Evolutionary conservation across 768 basidiomycete species (phyloP).

Genomic region (Boletus rubescentipes): DNA sequence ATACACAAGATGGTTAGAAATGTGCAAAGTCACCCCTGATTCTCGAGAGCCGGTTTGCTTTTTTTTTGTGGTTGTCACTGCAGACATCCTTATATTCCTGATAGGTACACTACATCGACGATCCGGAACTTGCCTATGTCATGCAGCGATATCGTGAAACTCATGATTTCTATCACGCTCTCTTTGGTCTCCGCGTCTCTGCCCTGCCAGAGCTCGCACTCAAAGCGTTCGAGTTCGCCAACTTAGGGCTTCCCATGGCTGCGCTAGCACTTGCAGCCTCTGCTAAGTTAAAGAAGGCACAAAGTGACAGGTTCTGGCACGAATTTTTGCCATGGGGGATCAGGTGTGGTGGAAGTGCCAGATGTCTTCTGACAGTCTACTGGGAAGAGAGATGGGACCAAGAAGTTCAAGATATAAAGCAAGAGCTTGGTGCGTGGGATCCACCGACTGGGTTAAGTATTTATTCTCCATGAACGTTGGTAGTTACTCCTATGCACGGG

Average conservation of each 20-base stretch:
- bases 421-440: slow-evolving; percentile 82
- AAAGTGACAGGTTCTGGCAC: slow-evolving; percentile 58
- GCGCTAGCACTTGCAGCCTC: slow-evolving; percentile 66
- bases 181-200: slow-evolving; percentile 84
- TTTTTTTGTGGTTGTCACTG: background rate
- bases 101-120: slow-evolving; percentile 94
- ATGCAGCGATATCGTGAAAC: slow-evolving; percentile 98
- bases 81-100: background rate
- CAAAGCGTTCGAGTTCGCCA: slow-evolving; percentile 93
- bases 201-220: slow-evolving; percentile 91
- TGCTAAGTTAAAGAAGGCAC: slow-evolving; percentile 32
- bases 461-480: background rate
- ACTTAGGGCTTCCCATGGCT: slow-evolving; percentile 88
- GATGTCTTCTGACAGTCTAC: slow-evolving; percentile 83
- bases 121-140: slow-evolving; percentile 95
- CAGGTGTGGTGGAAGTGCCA: slow-evolving; percentile 71
- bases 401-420: slow-evolving; percentile 77
- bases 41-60: slow-evolving; percentile 79
- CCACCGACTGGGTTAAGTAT: slow-evolving; percentile 50
- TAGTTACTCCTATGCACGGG: too few relatives aligned
- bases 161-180: slow-evolving; percentile 96
- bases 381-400: slow-evolving; percentile 96
- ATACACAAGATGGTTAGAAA: slow-evolving; percentile 87
- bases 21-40: slow-evolving; percentile 89
- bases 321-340: slow-evolving; percentile 95